Evolutionary conservation across 2,329 filamentous ascomycete genomes (phyloP).

Genomic region (Alternaria ventricosa): DNA sequence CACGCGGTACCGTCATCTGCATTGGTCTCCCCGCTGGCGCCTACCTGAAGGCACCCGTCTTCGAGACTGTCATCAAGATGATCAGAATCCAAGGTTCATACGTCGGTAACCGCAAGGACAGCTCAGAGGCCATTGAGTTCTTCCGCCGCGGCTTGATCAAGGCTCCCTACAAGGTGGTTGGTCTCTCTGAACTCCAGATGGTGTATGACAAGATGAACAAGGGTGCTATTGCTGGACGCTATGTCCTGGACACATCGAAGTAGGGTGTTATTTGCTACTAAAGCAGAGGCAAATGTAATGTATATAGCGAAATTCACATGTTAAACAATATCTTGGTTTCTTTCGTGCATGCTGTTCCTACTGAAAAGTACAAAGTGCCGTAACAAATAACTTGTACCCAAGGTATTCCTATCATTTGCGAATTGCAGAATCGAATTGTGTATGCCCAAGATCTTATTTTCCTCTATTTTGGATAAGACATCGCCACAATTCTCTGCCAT

Average conservation of each 20-base stretch:
- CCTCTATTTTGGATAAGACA: not conserved
- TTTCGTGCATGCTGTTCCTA: too few relatives aligned
- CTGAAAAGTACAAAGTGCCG: too few relatives aligned
- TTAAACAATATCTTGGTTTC: not conserved
- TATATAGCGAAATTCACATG: slow-evolving; percentile 9
- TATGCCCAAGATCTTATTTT: too few relatives aligned
- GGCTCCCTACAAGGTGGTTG: slow-evolving; percentile 83
- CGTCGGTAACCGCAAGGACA: slow-evolving; percentile 90
- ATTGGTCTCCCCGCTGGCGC: slow-evolving; percentile 84
- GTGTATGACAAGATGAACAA: slow-evolving; percentile 76
- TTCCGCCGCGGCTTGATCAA: slow-evolving; percentile 84
- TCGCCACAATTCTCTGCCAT: not conserved
- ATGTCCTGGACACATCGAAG: slow-evolving; percentile 72
- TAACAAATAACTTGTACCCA: too few relatives aligned
- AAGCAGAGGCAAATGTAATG: slow-evolving; percentile 1
- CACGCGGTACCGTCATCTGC: slow-evolving; percentile 82
- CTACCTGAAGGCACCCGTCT: slow-evolving; percentile 82
- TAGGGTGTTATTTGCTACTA: slow-evolving; percentile 17
- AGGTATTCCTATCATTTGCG: not conserved
- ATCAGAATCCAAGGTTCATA: slow-evolving; percentile 87
- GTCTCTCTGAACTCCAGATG: slow-evolving; percentile 77
- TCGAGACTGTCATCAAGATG: slow-evolving; percentile 88
- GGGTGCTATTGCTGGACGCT: slow-evolving; percentile 77
- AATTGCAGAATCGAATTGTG: too few relatives aligned
- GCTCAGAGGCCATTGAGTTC: slow-evolving; percentile 89